Conservation (phyloP, 345 rosid genomes). For the Hypericum perforatum region DNA sequence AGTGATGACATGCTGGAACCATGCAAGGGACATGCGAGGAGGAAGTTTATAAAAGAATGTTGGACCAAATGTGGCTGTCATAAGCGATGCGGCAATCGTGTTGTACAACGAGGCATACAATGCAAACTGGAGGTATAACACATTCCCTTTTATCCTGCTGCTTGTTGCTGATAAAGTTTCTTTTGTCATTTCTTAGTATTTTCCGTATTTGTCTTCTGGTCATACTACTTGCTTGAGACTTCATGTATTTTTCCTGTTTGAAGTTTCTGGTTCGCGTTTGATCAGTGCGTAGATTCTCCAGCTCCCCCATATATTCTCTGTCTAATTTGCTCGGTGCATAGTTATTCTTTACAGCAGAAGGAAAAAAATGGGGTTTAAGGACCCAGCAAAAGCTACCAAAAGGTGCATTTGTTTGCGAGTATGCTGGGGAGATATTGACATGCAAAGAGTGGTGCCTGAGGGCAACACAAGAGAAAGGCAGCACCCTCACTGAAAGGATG, state of each 20-base stretch:
- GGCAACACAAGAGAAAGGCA: neutral
- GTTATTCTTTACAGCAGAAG: neutral
- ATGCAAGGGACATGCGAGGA: conserved; percentile 72
- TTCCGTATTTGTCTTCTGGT: neutral
- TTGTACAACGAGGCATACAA: conserved; percentile 69
- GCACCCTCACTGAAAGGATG: neutral
- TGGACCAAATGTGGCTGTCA: conserved; percentile 86
- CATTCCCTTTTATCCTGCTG: neutral
- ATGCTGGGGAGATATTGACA: conserved; percentile 5
- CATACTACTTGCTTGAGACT: neutral
- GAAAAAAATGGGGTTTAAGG: neutral
- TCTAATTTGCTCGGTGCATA: neutral
- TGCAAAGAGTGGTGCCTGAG: neutral
- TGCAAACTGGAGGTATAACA: conserved; percentile 53
- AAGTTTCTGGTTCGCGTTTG: no score
- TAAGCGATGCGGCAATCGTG: conserved; percentile 70
- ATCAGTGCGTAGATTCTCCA: no score
- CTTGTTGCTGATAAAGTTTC: neutral
- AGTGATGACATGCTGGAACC: conserved; percentile 18
- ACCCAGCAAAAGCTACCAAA: neutral
- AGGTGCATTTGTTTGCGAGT: conserved; percentile 1
- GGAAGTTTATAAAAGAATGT: conserved; percentile 85
- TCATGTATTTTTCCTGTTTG: neutral
- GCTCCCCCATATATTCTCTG: no score
- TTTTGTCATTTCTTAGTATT: neutral